Evolutionary conservation across 2,329 filamentous ascomycete species (phyloP), one percentile per base, ranked within the genome.

Genomic region (Apiospora aurea): DNA sequence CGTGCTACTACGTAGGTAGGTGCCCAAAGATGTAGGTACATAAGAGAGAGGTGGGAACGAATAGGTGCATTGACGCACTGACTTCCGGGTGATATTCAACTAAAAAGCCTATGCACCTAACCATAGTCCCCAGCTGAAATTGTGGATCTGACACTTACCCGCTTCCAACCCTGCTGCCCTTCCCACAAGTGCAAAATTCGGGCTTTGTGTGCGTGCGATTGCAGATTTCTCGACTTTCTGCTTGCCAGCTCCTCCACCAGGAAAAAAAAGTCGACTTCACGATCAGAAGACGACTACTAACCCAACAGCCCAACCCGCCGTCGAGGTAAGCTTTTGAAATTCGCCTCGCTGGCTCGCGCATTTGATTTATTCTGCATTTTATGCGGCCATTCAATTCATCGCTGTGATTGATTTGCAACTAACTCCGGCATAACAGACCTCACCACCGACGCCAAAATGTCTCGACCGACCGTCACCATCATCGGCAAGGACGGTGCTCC

Each of bases 391-490:
- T 24, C 11, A n/a, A 18, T 34, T 38, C 24, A 13, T 34, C n/a
- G 24, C 7, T 38, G 21, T 72, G 51, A 34, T 41, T 51, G 38
- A 44, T 71, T 69, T 47, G 68, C 29, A 69, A 73, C 47, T 44
- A 67, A 72, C 41, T 43, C 74, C 73, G 67, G 69, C 76, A 13
- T 24, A n/a, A 64, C 34, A 64, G 57, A 64, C 57, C 57, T 64
- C 57, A 64, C 11, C 29, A 38, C 18, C 76, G 78, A 76, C 75
- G 75, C 77, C 85, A 90, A 86, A 90, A 97, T 97, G 94, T 95
- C 93, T 86, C 92, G 96, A 89, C 96, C 96, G 87, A 98, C 95
- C 85, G 96, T 99, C 86, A 94, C 95, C 85, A 95, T 99, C 89
- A 92, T 97, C 89, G 92, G 93, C 87, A 95, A 94, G 87, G 95